Evolutionary conservation across 805 yeast species (phyloP), one percentile per base, ranked within the genome.

Genomic region (Hanseniaspora valbyensis): DNA sequence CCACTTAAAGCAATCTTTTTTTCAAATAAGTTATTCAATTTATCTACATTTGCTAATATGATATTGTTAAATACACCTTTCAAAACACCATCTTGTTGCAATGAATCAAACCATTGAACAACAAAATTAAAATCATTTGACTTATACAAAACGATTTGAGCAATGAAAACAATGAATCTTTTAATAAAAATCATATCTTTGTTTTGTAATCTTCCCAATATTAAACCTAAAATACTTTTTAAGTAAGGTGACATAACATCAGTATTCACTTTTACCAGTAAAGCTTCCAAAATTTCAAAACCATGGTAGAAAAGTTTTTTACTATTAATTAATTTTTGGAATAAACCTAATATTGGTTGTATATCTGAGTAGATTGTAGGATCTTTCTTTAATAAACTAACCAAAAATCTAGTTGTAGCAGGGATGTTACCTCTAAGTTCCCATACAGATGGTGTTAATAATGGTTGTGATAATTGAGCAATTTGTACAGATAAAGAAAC

Each of bases 361-460:
- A 87, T 63, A 44, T 72, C 74, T n/a, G 60, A 58, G 42, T 67
- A 72, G 2, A 65, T 58, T 2, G 57, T 49, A 9, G 59, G 57
- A 37, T 71, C 71, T 16, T 63, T 62, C 26, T 63, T 59, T n/a
- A 79, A 66, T 19, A 90, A 79, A 6, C 86, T 79, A 50, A 78
- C 74, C 36, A 92, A 69, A 46, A 92, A 69, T 57, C 96, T 76
- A 0, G 94, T 81, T 19, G 90, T 77, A 2, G 96, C 96, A 2
- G 98, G 98, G 32, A 90, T 79, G 57, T 90, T 92, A 14, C 97
- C 98, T 56, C 80, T 74, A 54, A 76, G 77, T 64, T 92, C 97
- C 98, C 98, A 92, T 33, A 89, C 81, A 6, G 78, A 64, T n/a
- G 97, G 96, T 1, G 95, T 77, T 58, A 92, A 70, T 41, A 92